phyloP scores from a whole-genome alignment of 768 basidiomycete species.

The Tulasnella sp. region DNA sequence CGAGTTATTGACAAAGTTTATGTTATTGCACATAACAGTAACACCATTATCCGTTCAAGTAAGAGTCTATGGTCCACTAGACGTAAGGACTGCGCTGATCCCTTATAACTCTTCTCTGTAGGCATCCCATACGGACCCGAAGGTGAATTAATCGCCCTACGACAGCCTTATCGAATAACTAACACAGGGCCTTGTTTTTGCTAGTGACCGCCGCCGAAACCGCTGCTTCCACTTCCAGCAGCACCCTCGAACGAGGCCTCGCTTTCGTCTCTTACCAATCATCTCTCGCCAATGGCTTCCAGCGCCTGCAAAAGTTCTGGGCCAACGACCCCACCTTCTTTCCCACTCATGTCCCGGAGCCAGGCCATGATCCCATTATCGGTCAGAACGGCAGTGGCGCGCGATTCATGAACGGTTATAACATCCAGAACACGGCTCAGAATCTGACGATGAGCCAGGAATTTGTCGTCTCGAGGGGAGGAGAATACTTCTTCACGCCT shows the following conservation, averaged over 20 bases:
- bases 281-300: background rate
- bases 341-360: background rate
- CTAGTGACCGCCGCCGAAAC: no score
- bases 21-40: no score
- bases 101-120: no score
- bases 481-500: background rate
- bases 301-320: background rate
- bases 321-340: background rate
- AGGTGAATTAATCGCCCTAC: no score
- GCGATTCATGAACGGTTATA: background rate
- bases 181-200: no score
- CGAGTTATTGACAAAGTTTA: no score
- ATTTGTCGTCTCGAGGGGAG: background rate
- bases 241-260: background rate
- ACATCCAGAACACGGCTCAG: background rate
- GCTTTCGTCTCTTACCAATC: background rate
- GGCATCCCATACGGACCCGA: no score
- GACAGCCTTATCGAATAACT: no score
- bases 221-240: no score
- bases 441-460: background rate
- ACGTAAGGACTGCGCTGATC: no score
- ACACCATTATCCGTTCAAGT: no score
- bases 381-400: background rate
- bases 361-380: background rate
- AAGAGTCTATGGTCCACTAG: no score